Evolutionary conservation across 108 stramenopile genomes (phyloP).

Genomic region (Skeletonema grethae): DNA sequence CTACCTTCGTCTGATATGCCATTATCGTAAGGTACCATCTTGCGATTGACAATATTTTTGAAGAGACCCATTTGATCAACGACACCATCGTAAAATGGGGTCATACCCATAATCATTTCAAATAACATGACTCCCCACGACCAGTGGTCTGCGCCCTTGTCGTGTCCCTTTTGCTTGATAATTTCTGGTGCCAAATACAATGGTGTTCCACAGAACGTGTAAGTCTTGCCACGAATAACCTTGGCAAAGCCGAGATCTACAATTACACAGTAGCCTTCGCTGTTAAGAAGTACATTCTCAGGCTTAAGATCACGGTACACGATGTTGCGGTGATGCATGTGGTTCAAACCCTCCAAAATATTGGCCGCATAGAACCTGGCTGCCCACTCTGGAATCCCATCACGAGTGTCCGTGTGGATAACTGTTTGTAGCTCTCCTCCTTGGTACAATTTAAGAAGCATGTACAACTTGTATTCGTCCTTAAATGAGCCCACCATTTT

Average conservation of each 20-base stretch:
- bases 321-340: constrained; percentile 79
- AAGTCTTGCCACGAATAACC: constrained; percentile 82
- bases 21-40: constrained; percentile 55
- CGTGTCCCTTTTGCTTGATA: constrained; percentile 93
- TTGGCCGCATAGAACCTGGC: constrained; percentile 81
- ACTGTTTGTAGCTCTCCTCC: constrained; percentile 86
- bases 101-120: constrained; percentile 90
- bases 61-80: constrained; percentile 80
- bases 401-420: constrained; percentile 63
- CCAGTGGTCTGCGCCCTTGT: constrained; percentile 98
- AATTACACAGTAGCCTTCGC: constrained; percentile 86
- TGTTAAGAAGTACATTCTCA: constrained; percentile 92
- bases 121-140: constrained; percentile 94
- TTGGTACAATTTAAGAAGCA: constrained; percentile 88
- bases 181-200: constrained; percentile 97
- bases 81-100: constrained; percentile 80
- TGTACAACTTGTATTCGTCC: constrained; percentile 80
- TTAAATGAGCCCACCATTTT: constrained; percentile 83
- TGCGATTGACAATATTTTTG: constrained; percentile 77
- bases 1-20: constrained; percentile 33
- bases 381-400: constrained; percentile 64
- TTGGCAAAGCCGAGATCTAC: constrained; percentile 95
- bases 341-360: constrained; percentile 63
- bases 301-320: constrained; percentile 97
- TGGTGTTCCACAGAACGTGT: constrained; percentile 95